These are phyloP conservation scores for Brassica napus DNA, from an alignment of 345 rosid genomes.

Conservation along the genomic window DNA sequence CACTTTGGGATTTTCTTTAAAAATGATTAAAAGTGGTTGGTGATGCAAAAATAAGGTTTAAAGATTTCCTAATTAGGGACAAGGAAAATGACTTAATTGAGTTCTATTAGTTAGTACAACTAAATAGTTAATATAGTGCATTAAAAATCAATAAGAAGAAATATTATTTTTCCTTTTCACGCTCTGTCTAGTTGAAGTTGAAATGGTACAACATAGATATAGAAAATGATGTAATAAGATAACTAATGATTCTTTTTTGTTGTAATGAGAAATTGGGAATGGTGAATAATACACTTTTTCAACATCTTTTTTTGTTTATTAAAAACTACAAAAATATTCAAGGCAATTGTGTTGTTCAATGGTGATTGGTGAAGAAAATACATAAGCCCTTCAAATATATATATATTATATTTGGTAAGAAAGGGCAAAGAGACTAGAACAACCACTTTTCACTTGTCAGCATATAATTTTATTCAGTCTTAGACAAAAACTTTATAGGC, in stretches of 20 bases:
- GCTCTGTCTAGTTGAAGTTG: background rate
- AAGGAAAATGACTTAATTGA: background rate
- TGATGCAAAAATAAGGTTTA: conserved; percentile 3
- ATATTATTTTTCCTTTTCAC: too few relatives aligned
- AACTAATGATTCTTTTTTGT: background rate
- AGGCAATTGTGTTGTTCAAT: background rate
- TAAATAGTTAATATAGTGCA: background rate
- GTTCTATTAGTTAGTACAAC: background rate
- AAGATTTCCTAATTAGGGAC: conserved; percentile 18
- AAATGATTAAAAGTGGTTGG: conserved; percentile 8
- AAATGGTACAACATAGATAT: background rate
- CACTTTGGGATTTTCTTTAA: background rate
- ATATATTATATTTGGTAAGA: background rate
- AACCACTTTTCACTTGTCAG: background rate
- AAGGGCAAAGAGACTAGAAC: background rate
- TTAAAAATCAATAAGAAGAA: background rate
- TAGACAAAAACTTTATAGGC: background rate
- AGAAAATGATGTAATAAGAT: background rate
- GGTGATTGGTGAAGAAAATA: background rate
- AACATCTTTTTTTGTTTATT: background rate
- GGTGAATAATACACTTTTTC: background rate
- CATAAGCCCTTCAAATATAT: background rate
- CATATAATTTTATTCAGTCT: background rate
- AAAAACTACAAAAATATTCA: background rate
- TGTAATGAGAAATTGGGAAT: background rate